Percentiles rank a stretch among this genome's conserved stretches.
Conservation (phyloP, 345 rosid genomes). For the Populus nigra region DNA sequence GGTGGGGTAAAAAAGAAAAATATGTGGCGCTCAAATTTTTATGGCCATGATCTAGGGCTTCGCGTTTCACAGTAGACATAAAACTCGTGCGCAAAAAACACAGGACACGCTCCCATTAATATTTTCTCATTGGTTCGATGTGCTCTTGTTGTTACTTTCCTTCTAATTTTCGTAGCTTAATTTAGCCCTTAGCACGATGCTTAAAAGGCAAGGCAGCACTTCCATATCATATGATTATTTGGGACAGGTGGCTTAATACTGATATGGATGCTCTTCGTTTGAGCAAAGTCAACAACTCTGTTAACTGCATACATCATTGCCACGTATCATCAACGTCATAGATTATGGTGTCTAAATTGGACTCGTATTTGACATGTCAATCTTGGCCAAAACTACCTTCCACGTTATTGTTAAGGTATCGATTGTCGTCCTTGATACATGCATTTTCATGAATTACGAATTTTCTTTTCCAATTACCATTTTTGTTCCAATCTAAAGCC, state of each 20-base stretch:
- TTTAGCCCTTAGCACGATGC: neutral
- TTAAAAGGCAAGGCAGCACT: neutral
- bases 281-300: neutral
- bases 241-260: neutral
- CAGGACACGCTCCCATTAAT: neutral
- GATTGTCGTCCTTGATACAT: slow-evolving; percentile 6
- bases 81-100: neutral
- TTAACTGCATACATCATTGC: neutral
- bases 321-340: neutral
- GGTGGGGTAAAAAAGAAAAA: neutral
- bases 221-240: slow-evolving; percentile 8
- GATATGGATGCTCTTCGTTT: neutral
- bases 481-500: too few species aligned
- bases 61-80: neutral
- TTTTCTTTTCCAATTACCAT: too few species aligned
- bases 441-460: neutral
- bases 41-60: neutral
- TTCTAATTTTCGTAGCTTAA: neutral
- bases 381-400: neutral
- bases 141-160: neutral
- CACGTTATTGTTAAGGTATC: neutral
- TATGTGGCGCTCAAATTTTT: neutral
- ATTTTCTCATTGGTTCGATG: neutral
- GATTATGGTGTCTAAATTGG: neutral
- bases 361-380: neutral